Evolutionary conservation across 129 eudicot species (phyloP), one percentile per base, ranked within the genome.

Genomic region (Helianthus tuberosus): DNA sequence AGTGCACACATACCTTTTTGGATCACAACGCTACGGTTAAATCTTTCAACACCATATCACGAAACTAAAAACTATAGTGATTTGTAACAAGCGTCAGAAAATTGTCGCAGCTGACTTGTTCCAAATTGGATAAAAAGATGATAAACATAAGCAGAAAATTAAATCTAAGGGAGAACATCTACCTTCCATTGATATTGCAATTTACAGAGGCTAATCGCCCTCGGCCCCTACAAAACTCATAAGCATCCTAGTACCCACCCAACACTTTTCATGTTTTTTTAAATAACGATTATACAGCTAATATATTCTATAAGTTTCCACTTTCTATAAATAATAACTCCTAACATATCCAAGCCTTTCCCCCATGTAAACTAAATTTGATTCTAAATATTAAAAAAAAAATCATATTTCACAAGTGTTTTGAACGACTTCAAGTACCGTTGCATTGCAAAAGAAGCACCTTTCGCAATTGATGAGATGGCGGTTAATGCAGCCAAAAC

Each of bases 381-480:
- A 78, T 71, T 49, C 3, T 6, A 6, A 57, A 46, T 29, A 53
- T 32, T n/a, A 25, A 43, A 43, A 47, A 77, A 77, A 29, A 35
- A 77, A 53, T 55, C 43, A 77, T 64, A 63, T 52, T 54, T 64
- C 60, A 78, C 82, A 73, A 4, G 69, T 85, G 16, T 66, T 74
- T 73, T 50, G 84, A 41, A 81, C 62, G 49, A 94, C 93, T 73
- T 85, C 84, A 11, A 67, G 68, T 0, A 94, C 97, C 0, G 83
- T 78, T 17, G 93, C 84, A 62, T 94, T 94, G 95, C 98, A 94
- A 65, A 94, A 94, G 93, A 94, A 94, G 85, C 98, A 94, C 81
- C 97, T 90, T 70, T 86, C 88, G 80, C 98, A 86, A 72, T 94
- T 90, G 13, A 90, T 89, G 53, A 94, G 93, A 82, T 94, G 98